A percentile compares a stretch with the other conserved stretches of the same genome.
Evolutionary conservation across 2,329 filamentous ascomycete species (phyloP).

Genomic region (Orbilia brochopaga): DNA sequence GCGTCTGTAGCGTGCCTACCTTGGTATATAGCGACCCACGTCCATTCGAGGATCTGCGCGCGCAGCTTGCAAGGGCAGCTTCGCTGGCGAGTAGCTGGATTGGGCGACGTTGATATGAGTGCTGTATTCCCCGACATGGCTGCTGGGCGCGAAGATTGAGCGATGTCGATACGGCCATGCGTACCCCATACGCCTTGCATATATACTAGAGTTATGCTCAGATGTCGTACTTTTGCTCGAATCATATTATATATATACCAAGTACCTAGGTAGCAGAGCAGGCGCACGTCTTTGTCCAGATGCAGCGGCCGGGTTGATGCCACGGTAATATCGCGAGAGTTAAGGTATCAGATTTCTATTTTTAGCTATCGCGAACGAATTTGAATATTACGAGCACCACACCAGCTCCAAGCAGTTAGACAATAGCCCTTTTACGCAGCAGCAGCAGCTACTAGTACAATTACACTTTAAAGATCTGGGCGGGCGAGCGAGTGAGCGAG

Average conservation of each 20-base stretch:
- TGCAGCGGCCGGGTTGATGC: not conserved
- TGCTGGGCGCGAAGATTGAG: too few relatives aligned
- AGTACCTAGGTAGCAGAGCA: too few relatives aligned
- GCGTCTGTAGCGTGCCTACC: too few relatives aligned
- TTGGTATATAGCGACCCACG: not conserved
- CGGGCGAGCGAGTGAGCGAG: too few relatives aligned
- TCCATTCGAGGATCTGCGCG: not conserved
- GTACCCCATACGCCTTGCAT: not conserved
- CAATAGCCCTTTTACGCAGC: not conserved
- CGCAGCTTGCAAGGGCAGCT: not conserved
- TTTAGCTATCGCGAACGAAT: not conserved
- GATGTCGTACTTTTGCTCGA: too few relatives aligned
- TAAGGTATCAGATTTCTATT: not conserved
- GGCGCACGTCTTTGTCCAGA: not conserved
- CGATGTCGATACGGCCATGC: too few relatives aligned
- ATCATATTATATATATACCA: too few relatives aligned
- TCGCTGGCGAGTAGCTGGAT: not conserved
- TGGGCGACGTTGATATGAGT: not conserved
- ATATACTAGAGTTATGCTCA: not conserved
- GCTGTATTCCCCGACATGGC: not conserved
- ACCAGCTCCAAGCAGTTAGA: not conserved
- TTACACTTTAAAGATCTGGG: too few relatives aligned
- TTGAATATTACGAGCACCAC: not conserved
- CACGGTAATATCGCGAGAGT: not conserved
- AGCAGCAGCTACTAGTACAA: too few relatives aligned